These are phyloP conservation scores for Pleurotus tuber-regium DNA, from an alignment of 768 basidiomycete genomes.

Conservation along the genomic window DNA sequence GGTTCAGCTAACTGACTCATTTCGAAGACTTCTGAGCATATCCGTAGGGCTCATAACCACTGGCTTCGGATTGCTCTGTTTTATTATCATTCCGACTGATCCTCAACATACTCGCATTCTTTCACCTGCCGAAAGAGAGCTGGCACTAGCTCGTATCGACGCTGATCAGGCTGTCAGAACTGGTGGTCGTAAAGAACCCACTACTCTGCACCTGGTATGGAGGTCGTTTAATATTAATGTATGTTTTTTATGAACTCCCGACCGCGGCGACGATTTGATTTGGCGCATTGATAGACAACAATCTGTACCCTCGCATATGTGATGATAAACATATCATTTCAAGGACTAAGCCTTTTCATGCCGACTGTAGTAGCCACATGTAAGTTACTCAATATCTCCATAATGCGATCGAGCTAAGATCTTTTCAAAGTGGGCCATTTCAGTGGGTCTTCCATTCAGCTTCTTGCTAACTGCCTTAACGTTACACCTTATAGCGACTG, in stretches of 20 bases:
- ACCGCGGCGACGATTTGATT: too few species aligned
- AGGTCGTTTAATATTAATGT: slow-evolving; percentile 28
- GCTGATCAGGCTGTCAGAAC: slow-evolving; percentile 30
- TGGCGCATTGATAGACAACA: slow-evolving; percentile 24
- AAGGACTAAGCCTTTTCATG: slow-evolving; percentile 42
- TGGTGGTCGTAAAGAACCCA: slow-evolving; percentile 26
- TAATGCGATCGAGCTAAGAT: not conserved
- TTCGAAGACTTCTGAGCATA: not conserved
- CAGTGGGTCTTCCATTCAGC: slow-evolving; percentile 20
- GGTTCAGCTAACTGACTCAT: not conserved
- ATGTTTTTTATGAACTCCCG: not conserved
- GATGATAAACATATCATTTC: slow-evolving; percentile 41
- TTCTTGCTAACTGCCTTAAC: not conserved
- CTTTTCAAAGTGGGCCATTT: slow-evolving; percentile 30
- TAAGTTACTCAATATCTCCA: slow-evolving; percentile 21
- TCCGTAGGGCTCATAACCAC: slow-evolving; percentile 33
- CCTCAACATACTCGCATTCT: slow-evolving; percentile 32
- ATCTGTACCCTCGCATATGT: slow-evolving; percentile 29
- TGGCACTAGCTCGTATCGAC: slow-evolving; percentile 34
- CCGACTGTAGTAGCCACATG: slow-evolving; percentile 44
- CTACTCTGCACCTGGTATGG: slow-evolving; percentile 25
- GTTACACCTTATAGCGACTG: slow-evolving; percentile 27
- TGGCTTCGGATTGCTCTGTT: slow-evolving; percentile 31
- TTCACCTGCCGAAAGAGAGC: slow-evolving; percentile 27
- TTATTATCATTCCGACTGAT: slow-evolving; percentile 34